Evolutionary conservation across 495 filamentous ascomycete species (phyloP), one percentile per base, ranked within the genome.

Genomic region (Chaetomium tenue): DNA sequence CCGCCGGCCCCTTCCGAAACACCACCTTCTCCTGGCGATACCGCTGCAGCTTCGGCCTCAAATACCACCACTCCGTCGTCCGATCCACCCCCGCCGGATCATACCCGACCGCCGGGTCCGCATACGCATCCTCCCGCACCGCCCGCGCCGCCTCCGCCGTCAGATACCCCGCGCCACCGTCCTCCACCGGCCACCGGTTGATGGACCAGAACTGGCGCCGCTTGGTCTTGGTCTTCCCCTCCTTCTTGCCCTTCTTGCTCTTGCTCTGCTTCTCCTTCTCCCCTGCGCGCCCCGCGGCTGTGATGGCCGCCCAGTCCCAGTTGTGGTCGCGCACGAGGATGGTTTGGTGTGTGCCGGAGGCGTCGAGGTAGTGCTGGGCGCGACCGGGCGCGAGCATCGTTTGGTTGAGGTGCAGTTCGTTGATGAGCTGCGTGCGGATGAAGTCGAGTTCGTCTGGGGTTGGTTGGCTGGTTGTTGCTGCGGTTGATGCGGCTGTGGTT

Each of bases 291-390:
- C 5, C 39, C 39, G 4, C 39, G 5, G 39, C 56, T 48, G 37
- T 65, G 60, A 57, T 22, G 15, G 60, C 46, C 0, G 68, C 70
- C 63, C 66, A 73, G 44, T 74, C 66, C 73, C 73, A 70, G 52
- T 64, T 59, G 15, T 66, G 18, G 39, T 68, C 71, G 30, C 64
- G 64, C 26, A 67, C 57, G 15, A 61, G 42, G 42, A 15, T 26
- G 23, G 56, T 54, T 7, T 54, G 39, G 2, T 7, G 28, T 37
- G 20, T 22, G 11, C 42, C 66, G 50, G 37, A 15, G 44, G 15
- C 8, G 39, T 47, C 58, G 22, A 54, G 18, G 44, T 58, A 66
- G 16, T 22, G 15, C 1, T 55, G 33, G 22, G 48, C 39, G 2
- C 74, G 60, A 9, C 60, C 69, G 0, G 70, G 69, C 0, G 56